These are phyloP conservation scores for Eimeria tenella DNA, from an alignment of 169 alveolate genomes.

Conservation along the genomic window DNA sequence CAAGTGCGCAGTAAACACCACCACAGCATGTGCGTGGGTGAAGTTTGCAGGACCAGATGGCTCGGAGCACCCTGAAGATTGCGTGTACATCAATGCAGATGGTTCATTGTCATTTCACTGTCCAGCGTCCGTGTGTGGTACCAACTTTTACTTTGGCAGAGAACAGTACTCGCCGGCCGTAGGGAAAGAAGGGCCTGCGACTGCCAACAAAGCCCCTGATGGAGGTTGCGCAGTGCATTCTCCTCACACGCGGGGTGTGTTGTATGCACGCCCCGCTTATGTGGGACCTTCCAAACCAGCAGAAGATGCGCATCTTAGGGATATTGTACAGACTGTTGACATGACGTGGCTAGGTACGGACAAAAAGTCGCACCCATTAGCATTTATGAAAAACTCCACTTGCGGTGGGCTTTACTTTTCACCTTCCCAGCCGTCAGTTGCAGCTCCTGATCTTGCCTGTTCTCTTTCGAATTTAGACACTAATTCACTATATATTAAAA, in stretches of 20 bases:
- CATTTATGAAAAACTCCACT: conserved; percentile 23
- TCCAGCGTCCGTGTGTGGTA: conserved; percentile 56
- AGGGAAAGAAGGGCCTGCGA: neutral
- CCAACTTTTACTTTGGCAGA: conserved; percentile 44
- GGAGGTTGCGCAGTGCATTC: neutral
- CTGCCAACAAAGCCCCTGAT: neutral
- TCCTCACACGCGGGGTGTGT: neutral
- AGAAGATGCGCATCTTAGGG: neutral
- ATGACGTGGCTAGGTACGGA: conserved; percentile 53
- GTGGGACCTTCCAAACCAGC: neutral
- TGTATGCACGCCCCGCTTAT: neutral
- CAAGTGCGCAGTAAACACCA: too few species aligned
- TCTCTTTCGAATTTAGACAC: conserved; percentile 38
- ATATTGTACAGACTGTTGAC: conserved; percentile 11
- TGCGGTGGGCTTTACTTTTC: conserved; percentile 64
- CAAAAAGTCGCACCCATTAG: conserved; percentile 21
- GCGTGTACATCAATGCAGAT: conserved; percentile 46
- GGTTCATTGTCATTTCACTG: conserved; percentile 32
- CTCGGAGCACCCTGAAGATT: neutral
- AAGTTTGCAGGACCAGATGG: conserved; percentile 8
- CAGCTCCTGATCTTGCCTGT: conserved; percentile 34
- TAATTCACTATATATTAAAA: conserved; percentile 12
- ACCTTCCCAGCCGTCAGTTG: conserved; percentile 28
- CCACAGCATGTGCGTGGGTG: neutral
- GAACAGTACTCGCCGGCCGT: neutral